These are phyloP conservation scores for Suillus subalutaceus DNA, from an alignment of 768 basidiomycete species.

Conservation along the genomic window DNA sequence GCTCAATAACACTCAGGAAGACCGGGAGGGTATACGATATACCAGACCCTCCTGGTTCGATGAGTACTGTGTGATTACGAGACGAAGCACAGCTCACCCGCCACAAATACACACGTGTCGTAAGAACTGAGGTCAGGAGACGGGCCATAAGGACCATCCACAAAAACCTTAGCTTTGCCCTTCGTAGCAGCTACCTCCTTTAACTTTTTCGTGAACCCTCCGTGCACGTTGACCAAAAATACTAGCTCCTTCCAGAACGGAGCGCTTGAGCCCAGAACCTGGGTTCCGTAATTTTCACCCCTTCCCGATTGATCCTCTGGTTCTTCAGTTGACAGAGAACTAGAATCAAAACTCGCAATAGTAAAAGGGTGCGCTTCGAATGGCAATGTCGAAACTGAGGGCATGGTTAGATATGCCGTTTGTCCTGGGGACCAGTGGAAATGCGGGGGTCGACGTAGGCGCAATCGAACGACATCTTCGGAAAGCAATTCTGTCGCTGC, in stretches of 20 bases:
- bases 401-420: conserved; percentile 48
- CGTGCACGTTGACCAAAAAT: conserved; percentile 55
- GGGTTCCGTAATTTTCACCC: neutral
- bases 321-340: neutral
- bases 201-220: conserved; percentile 56
- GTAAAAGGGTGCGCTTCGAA: conserved; percentile 59
- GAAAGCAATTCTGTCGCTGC: conserved; percentile 45
- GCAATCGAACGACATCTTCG: conserved; percentile 44
- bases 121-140: no score
- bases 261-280: neutral
- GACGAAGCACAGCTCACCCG: no score
- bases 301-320: conserved; percentile 14
- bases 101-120: no score
- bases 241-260: conserved; percentile 39
- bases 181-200: conserved; percentile 26
- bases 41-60: no score
- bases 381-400: conserved; percentile 39
- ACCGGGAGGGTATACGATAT: no score
- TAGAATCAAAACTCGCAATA: conserved; percentile 41
- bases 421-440: conserved; percentile 55
- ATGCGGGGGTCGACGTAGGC: conserved; percentile 41
- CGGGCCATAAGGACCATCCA: no score
- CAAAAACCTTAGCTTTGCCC: no score
- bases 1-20: no score
- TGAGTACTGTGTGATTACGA: no score